Evolutionary conservation across 305 asterid species (phyloP).

Genomic region (Ajuga reptans): DNA sequence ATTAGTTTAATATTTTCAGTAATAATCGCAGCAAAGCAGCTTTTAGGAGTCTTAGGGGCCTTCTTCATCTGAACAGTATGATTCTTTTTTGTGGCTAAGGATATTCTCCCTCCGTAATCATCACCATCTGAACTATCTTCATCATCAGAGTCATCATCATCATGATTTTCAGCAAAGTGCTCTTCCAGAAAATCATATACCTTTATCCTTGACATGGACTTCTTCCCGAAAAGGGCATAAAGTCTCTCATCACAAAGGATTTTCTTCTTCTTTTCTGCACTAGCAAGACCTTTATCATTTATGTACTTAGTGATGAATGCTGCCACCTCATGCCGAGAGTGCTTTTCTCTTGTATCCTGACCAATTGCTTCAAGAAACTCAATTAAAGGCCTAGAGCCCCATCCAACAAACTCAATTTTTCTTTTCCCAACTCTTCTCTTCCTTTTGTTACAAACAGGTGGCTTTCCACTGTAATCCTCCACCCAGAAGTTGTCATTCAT

Average conservation of each 20-base stretch:
- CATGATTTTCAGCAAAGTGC: slow-evolving; percentile 70
- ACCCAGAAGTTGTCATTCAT: slow-evolving; percentile 61
- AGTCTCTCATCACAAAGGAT: slow-evolving; percentile 65
- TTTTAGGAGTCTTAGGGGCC: slow-evolving; percentile 44
- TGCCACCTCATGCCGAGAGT: slow-evolving; percentile 53
- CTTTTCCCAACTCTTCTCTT: slow-evolving; percentile 48
- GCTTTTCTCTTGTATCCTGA: slow-evolving; percentile 43
- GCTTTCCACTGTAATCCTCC: slow-evolving; percentile 39
- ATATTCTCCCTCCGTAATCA: slow-evolving; percentile 25
- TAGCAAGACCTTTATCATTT: slow-evolving; percentile 42
- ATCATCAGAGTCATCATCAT: slow-evolving; percentile 53
- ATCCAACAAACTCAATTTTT: slow-evolving; percentile 56
- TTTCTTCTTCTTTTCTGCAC: slow-evolving; percentile 62
- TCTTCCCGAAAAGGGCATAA: slow-evolving; percentile 56
- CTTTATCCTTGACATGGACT: slow-evolving; percentile 40
- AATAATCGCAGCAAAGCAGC: slow-evolving; percentile 71
- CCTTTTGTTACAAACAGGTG: slow-evolving; percentile 38
- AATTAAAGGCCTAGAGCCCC: slow-evolving; percentile 78
- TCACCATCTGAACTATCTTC: slow-evolving; percentile 57
- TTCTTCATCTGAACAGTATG: slow-evolving; percentile 27
- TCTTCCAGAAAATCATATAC: slow-evolving; percentile 56
- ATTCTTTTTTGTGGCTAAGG: slow-evolving; percentile 20
- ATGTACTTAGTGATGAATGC: slow-evolving; percentile 45
- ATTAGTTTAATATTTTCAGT: slow-evolving; percentile 69
- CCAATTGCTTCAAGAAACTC: slow-evolving; percentile 77